Evolutionary conservation across 345 rosid genomes (phyloP).

Genomic region (Bruguiera parviflora): DNA sequence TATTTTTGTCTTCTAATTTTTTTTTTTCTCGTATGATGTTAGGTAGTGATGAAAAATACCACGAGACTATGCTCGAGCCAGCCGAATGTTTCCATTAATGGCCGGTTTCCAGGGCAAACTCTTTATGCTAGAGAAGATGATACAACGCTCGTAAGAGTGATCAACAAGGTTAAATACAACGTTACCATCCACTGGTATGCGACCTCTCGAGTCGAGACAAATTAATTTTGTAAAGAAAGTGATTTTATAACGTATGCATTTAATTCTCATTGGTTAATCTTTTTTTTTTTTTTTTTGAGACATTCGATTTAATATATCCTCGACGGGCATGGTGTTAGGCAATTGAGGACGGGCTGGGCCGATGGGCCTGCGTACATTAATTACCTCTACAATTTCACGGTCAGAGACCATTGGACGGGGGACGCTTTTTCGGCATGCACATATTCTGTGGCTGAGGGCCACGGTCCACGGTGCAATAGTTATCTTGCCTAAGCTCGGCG

Average conservation of each 20-base stretch:
- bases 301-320: no score
- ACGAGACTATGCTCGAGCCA: slow-evolving; percentile 73
- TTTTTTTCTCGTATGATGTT: no score
- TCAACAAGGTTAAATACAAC: slow-evolving; percentile 79
- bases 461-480: slow-evolving; percentile 65
- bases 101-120: slow-evolving; percentile 82
- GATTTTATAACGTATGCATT: not conserved
- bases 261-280: not conserved
- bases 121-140: slow-evolving; percentile 84
- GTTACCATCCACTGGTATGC: slow-evolving; percentile 73
- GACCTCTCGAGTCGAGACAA: no score
- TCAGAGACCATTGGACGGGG: slow-evolving; percentile 71
- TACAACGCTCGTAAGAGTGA: slow-evolving; percentile 71
- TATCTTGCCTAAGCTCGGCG: slow-evolving; percentile 57
- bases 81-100: slow-evolving; percentile 81
- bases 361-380: slow-evolving; percentile 77
- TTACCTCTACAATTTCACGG: slow-evolving; percentile 50
- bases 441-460: slow-evolving; percentile 63
- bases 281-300: not conserved
- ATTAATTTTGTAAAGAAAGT: no score
- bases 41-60: slow-evolving; percentile 64
- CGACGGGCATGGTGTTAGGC: slow-evolving; percentile 73
- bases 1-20: no score
- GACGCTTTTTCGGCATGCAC: slow-evolving; percentile 73
- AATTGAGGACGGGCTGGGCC: slow-evolving; percentile 73